Evolutionary conservation across 495 filamentous ascomycete genomes (phyloP), one percentile per base, ranked within the genome.

Genomic region (Trichoderma orchidacearum): DNA sequence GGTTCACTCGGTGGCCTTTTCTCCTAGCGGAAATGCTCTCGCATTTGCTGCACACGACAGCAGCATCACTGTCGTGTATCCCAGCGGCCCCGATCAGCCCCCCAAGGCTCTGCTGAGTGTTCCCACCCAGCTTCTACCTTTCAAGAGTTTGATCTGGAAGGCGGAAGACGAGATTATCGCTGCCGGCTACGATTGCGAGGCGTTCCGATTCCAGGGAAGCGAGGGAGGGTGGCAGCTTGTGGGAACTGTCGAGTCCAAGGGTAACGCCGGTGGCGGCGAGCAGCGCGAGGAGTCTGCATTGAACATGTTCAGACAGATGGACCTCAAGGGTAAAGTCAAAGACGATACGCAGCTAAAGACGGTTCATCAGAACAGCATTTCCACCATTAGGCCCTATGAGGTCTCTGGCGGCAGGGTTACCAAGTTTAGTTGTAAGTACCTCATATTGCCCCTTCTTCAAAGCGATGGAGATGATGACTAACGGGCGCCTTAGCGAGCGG

Each of bases 271-370:
- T 50, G 56, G 68, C 52, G 69, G 73, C 50, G 69, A 72, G 34
- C 64, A 68, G 34, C 66, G 77, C 45, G 78, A 81, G 64, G 78
- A 83, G 58, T 89, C 85, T 61, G 93, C 93, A n/a, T 75, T 96
- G 66, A 95, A 97, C 67, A 96, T 96, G 94, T 98, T 98, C 78
- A 81, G 81, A 66, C 90, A 95, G 72, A 96, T 98, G 94, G 93
- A 98, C 68, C 75, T 97, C 58, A 95, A 90, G 75, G 93, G 93
- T 34, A 94, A 95, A 71, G 70, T 77, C 23, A 84, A 84, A 61
- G 89, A 89, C 60, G 90, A 96, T 66, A 96, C 90, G 7, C 87
- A 93, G 71, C 75, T 97, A 58, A 95, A 93, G 72, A 96, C 93
- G 6, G 83, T 92, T 41, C 93, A 98, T 72, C 93, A 98, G 69